These are phyloP conservation scores for Phytophthora idaei DNA, from an alignment of 352 stramenopile genomes.

Conservation along the genomic window DNA sequence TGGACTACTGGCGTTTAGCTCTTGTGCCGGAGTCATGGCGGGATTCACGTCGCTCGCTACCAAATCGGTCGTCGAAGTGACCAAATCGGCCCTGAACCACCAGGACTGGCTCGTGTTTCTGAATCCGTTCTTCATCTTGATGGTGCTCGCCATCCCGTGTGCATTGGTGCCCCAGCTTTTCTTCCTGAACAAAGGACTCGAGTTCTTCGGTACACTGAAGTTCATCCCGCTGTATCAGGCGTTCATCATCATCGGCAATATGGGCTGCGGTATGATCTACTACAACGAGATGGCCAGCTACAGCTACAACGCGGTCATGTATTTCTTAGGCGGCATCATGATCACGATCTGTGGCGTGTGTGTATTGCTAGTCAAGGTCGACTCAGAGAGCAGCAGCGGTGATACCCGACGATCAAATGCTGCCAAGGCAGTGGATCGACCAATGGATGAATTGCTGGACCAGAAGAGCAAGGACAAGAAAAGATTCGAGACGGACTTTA, in stretches of 20 bases:
- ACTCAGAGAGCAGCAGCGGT: conserved; percentile 25
- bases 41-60: conserved; percentile 80
- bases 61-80: conserved; percentile 74
- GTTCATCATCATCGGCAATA: conserved; percentile 85
- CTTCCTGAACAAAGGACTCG: conserved; percentile 80
- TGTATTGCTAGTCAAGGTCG: conserved; percentile 64
- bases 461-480: conserved; percentile 20
- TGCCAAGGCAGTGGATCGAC: conserved; percentile 32
- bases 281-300: conserved; percentile 83
- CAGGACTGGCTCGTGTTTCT: conserved; percentile 55
- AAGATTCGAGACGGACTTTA: conserved; percentile 50
- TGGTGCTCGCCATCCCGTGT: conserved; percentile 62
- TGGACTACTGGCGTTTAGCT: conserved; percentile 72
- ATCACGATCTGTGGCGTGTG: conserved; percentile 70
- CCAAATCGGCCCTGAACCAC: conserved; percentile 47
- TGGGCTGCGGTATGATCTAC: conserved; percentile 77
- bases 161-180: conserved; percentile 74
- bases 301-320: conserved; percentile 42
- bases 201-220: conserved; percentile 81
- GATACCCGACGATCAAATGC: conserved; percentile 16
- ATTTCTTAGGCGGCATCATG: conserved; percentile 59
- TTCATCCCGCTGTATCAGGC: conserved; percentile 85
- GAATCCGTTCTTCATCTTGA: conserved; percentile 73
- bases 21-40: conserved; percentile 75
- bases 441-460: conserved; percentile 35